Base-by-base conservation (phyloP, 352 stramenopile genomes). In the Plasmopara halstedii region DNA sequence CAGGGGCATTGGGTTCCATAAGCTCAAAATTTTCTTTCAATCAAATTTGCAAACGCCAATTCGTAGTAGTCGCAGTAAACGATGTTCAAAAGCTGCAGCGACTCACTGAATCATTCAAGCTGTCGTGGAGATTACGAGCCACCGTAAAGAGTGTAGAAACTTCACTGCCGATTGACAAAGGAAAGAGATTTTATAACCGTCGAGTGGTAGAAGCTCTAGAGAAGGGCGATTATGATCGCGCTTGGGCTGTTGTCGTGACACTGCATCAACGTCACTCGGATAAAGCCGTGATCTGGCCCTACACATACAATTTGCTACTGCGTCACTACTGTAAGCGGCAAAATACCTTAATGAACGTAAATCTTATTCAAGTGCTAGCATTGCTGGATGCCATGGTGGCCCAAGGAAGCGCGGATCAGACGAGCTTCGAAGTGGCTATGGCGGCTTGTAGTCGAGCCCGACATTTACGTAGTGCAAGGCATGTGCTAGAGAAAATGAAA, bases 401-500 rank as follows among this genome's bases (percentile, higher is more conserved):
- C 14, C 53, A 62, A 27, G 34, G 62, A 2, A 64, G 69, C 26
- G 71, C 66, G 8, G 64, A 67, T 25, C 46, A 59, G 20, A 62
- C 67, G 31, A 83, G 68, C 44, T 87, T 87, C 42, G 70, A 90
- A 50, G 79, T 79, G 13, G 73, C 55, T n/a, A 68, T 90, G 27
- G 75, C 76, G 44, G 73, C 67, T 23, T 90, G 75, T 43, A 82
- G 74, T 43, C 64, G 67, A 7, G 49, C 50, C 6, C 50, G 67
- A 7, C 55, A 79, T 47, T 21, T 88, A 45, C 50, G 56, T 1
- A 50, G 53, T 26, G 78, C 61, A 0, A 51, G 39, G 15, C 38
- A 46, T 10, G 70, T 88, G 21, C 18, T 86, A 7, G 33, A 59
- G 23, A 54, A 73, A 25, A 86, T 88, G 71, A 29, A 62, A 6